A percentile compares a stretch with the other conserved stretches of the same genome.
These are phyloP conservation scores for Microglena sp. DNA, from an alignment of 139 green algal species.

Conservation along the genomic window DNA sequence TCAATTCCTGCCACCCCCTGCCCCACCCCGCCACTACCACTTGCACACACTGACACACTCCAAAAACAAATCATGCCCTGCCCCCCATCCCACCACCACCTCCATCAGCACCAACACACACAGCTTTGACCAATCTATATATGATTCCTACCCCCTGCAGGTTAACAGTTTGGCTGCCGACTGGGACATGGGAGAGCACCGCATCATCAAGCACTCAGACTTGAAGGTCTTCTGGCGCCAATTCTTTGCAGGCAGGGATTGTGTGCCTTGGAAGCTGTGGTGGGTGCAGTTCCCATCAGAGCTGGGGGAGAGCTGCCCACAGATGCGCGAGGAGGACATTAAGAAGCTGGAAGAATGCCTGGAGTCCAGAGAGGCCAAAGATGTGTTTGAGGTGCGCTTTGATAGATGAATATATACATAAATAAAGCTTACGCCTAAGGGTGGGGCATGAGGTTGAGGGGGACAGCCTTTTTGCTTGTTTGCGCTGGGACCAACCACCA, in stretches of 20 bases:
- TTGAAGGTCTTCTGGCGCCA: background rate
- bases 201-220: slow-evolving; percentile 4
- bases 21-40: too few relatives aligned
- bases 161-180: background rate
- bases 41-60: too few relatives aligned
- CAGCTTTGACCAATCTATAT: too few relatives aligned
- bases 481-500: too few relatives aligned
- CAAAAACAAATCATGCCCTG: too few relatives aligned
- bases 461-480: too few relatives aligned
- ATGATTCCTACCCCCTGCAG: background rate
- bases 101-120: too few relatives aligned
- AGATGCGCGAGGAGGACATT: background rate
- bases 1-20: too few relatives aligned
- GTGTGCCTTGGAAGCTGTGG: background rate
- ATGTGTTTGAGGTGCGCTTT: slow-evolving; percentile 2
- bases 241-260: background rate
- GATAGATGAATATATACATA: too few relatives aligned
- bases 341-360: background rate
- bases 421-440: too few relatives aligned
- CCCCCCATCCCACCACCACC: too few relatives aligned
- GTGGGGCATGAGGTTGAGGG: too few relatives aligned
- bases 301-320: background rate
- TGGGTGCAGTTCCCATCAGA: background rate
- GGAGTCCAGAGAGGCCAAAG: background rate
- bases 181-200: background rate